These are phyloP conservation scores for Ilex asprella DNA, from an alignment of 257 asterid genomes.

Conservation along the genomic window DNA sequence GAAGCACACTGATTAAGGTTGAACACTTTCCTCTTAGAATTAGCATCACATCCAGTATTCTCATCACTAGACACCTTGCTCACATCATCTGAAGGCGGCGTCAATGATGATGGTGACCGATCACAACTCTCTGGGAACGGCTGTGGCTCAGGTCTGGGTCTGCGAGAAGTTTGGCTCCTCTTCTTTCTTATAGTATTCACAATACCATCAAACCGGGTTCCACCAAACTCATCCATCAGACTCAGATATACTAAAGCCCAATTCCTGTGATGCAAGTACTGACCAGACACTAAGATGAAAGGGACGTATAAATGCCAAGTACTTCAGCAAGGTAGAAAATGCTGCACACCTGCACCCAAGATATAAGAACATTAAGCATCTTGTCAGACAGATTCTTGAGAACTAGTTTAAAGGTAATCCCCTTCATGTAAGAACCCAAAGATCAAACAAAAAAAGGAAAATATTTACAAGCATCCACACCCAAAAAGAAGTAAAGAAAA, in stretches of 20 bases:
- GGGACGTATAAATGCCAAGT: too few relatives aligned
- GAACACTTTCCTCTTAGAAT: constrained; percentile 61
- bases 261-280: constrained; percentile 7
- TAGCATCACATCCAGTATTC: constrained; percentile 38
- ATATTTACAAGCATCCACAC: too few relatives aligned
- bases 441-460: too few relatives aligned
- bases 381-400: too few relatives aligned
- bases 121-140: constrained; percentile 33
- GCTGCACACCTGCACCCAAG: too few relatives aligned
- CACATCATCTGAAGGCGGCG: constrained; percentile 47
- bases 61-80: constrained; percentile 73
- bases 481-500: too few relatives aligned
- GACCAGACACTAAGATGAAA: constrained; percentile 5
- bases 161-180: constrained; percentile 71
- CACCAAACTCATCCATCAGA: constrained; percentile 59
- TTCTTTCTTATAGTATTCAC: constrained; percentile 46
- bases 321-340: too few relatives aligned
- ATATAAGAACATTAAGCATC: too few relatives aligned
- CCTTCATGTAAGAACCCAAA: too few relatives aligned
- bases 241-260: constrained; percentile 2
- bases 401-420: too few relatives aligned
- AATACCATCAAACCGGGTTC: constrained; percentile 39
- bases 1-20: constrained; percentile 74
- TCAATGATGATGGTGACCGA: constrained; percentile 37
- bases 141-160: constrained; percentile 66